Base-by-base conservation (phyloP, 2,329 filamentous ascomycete species). In the Monosporascus ibericus region DNA sequence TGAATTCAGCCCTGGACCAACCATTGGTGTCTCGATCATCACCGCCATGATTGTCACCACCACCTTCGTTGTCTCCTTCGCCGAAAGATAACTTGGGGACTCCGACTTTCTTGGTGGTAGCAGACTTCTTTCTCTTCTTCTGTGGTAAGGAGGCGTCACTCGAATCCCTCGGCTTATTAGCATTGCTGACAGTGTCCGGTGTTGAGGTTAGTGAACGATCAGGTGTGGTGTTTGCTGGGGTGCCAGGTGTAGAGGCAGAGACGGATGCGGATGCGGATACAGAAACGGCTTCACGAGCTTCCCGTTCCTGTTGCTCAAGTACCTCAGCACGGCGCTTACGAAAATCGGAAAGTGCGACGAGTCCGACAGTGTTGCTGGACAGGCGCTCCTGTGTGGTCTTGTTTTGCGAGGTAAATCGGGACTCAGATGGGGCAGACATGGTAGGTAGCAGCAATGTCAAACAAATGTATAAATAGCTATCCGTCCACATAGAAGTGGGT, bases 321-420 rank as follows among this genome's bases (percentile, higher is more conserved):
- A 92, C 90, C 71, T 96, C 90, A 61, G 91, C 92, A 70, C 92
- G 90, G 54, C 94, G 86, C 74, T 99, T 97, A 70, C 92, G 90
- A 70, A 95, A 97, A 68, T 97, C 94, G 59, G 89, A 90, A 44
- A 96, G 85, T 53, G 89, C 84, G 50, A 97, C 92, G 3, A 99
- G 85, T 40, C 94, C 94, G 59, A 96, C 91, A 0, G 90, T 95
- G 65, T 90, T 85, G 50, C 84, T 89, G 55, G 92, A 92, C 47
- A 96, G 79, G 15, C 90, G 78, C 65, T 96, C 86, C 68, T 92
- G 84, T 1, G 89, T 88, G 1, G 88, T 88, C 60, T 86, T 79
- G 57, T 85, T 86, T 65, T 92, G 88, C 42, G 86, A 78, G 1
- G 85, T 86, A 71, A 95, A 96, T 56, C 87, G 84, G 52, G 80